These are phyloP conservation scores for Vaccinium myrtillus DNA, from an alignment of 148 eudicot species.

Conservation along the genomic window DNA sequence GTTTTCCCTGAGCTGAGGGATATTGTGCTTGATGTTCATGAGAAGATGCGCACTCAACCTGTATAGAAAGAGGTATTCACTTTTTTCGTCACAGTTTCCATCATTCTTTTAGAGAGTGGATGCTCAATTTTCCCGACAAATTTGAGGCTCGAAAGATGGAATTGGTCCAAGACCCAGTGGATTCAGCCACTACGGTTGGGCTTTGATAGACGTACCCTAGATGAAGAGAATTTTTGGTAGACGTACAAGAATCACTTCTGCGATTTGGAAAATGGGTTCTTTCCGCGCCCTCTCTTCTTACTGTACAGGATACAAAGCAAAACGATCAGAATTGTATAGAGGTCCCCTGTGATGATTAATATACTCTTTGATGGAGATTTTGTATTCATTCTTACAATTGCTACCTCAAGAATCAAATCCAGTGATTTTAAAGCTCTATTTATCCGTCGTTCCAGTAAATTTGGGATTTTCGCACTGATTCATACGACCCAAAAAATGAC, in stretches of 20 bases:
- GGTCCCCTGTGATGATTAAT: background rate
- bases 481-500: background rate
- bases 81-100: background rate
- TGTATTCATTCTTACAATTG: background rate
- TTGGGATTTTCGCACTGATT: background rate
- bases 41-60: conserved; percentile 36
- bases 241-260: background rate
- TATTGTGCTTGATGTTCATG: conserved; percentile 57
- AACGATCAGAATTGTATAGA: conserved; percentile 1
- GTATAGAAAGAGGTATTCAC: conserved; percentile 12
- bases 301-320: conserved; percentile 8
- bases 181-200: background rate
- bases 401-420: background rate
- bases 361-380: conserved; percentile 1
- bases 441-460: background rate
- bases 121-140: background rate
- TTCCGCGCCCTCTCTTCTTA: background rate
- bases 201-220: background rate
- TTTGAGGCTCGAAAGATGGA: background rate
- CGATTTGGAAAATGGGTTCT: background rate
- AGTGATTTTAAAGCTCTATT: background rate
- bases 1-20: conserved; percentile 84
- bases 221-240: background rate
- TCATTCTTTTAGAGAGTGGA: background rate
- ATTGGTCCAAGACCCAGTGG: background rate